These are phyloP conservation scores for Plasmodium knowlesi DNA, from an alignment of 169 alveolate species.

Conservation along the genomic window DNA sequence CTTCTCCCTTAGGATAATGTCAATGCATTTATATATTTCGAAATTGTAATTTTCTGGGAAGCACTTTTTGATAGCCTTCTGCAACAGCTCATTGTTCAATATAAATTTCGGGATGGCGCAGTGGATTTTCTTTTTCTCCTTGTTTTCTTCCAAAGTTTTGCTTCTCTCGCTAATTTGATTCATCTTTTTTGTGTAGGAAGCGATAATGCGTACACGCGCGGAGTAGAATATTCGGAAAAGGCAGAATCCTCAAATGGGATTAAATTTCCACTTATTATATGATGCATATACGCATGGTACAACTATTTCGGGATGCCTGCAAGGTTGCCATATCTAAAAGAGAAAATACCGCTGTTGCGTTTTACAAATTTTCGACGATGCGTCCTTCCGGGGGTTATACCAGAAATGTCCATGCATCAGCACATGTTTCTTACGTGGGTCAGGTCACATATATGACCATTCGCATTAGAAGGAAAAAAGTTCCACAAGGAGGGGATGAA, in stretches of 20 bases:
- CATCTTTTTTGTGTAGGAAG: background rate
- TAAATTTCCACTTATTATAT: background rate
- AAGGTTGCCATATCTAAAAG: background rate
- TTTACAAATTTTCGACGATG: background rate
- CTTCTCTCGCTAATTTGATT: background rate
- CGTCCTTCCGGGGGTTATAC: background rate
- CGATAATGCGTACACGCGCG: background rate
- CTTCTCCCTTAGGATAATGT: conserved; percentile 87
- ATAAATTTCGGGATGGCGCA: conserved; percentile 75
- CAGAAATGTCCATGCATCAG: background rate
- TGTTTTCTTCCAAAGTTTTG: background rate
- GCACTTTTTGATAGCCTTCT: conserved; percentile 85
- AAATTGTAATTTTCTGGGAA: conserved; percentile 96
- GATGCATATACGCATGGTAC: background rate
- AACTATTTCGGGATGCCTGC: background rate
- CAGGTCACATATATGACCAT: background rate
- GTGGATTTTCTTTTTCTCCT: conserved; percentile 35
- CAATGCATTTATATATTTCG: conserved; percentile 94
- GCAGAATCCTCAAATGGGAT: background rate
- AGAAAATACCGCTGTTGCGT: background rate
- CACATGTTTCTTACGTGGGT: background rate
- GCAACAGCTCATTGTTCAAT: conserved; percentile 72
- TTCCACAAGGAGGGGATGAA: background rate
- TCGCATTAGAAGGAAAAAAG: background rate
- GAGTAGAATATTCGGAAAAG: background rate